These are phyloP conservation scores for Phytophthora lateralis DNA, from an alignment of 352 stramenopile species.

Conservation along the genomic window DNA sequence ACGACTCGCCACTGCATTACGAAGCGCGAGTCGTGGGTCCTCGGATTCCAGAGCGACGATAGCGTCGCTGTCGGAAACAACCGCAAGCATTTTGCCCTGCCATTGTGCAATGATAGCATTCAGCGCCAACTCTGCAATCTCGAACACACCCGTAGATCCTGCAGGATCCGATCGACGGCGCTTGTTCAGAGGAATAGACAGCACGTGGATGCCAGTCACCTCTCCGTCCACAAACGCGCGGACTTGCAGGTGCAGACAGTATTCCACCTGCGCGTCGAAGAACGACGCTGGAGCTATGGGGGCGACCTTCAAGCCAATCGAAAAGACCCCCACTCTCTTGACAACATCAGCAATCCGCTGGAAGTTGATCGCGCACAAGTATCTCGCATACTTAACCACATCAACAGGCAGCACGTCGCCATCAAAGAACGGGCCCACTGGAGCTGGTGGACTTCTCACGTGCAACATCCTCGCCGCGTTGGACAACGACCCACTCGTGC, in stretches of 20 bases:
- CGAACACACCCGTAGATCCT: constrained; percentile 24
- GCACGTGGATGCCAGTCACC: constrained; percentile 28
- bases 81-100: constrained; percentile 23
- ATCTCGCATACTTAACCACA: constrained; percentile 29
- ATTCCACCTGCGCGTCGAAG: constrained; percentile 30
- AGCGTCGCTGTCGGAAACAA: constrained; percentile 26
- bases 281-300: constrained; percentile 22
- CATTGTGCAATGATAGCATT: constrained; percentile 26
- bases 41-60: constrained; percentile 16
- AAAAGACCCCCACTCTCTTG: constrained; percentile 14
- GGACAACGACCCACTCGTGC: constrained; percentile 19
- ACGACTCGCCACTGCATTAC: constrained; percentile 27
- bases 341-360: constrained; percentile 28
- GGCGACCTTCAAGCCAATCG: constrained; percentile 27
- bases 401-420: constrained; percentile 5
- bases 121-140: constrained; percentile 28
- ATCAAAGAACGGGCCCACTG: constrained; percentile 20
- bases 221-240: constrained; percentile 27
- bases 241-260: constrained; percentile 37
- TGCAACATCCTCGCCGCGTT: constrained; percentile 27
- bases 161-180: constrained; percentile 20
- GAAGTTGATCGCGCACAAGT: constrained; percentile 35
- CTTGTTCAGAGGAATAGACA: constrained; percentile 36
- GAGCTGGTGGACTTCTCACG: not conserved
- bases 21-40: constrained; percentile 22